Percentiles rank a stretch among this genome's conserved stretches.
Evolutionary conservation across 2,329 filamentous ascomycete genomes (phyloP).

Genomic region (Cadophora gregata): DNA sequence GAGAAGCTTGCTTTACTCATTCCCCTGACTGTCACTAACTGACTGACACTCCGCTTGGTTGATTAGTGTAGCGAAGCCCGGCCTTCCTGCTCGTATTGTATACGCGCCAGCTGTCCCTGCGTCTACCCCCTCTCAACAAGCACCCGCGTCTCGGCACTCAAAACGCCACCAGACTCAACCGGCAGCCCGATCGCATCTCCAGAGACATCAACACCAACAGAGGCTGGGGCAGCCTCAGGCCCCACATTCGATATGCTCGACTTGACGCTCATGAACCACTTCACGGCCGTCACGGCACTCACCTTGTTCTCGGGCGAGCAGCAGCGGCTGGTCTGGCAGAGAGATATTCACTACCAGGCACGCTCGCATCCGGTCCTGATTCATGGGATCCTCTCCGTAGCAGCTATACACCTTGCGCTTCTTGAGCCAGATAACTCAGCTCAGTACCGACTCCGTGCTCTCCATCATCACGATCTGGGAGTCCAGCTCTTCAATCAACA

Average conservation of each 20-base stretch:
- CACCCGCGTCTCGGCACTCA: background rate
- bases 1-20: too few relatives aligned
- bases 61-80: background rate
- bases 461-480: slow-evolving; percentile 12
- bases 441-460: slow-evolving; percentile 8
- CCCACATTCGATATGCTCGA: slow-evolving; percentile 1
- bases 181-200: background rate
- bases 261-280: slow-evolving; percentile 17
- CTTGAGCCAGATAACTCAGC: background rate
- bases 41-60: background rate
- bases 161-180: background rate
- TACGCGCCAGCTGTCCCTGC: slow-evolving; percentile 1
- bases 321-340: slow-evolving; percentile 10
- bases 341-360: slow-evolving; percentile 6
- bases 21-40: too few relatives aligned
- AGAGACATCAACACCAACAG: background rate
- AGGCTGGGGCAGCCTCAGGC: background rate
- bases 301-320: slow-evolving; percentile 6
- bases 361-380: slow-evolving; percentile 7
- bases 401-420: slow-evolving; percentile 9
- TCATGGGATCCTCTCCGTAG: slow-evolving; percentile 8
- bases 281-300: slow-evolving; percentile 9
- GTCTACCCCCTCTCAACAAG: slow-evolving; percentile 8
- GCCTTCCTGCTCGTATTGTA: slow-evolving; percentile 13
- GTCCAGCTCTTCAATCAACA: slow-evolving; percentile 11